Evolutionary conservation across 2,329 filamentous ascomycete species (phyloP), one percentile per base, ranked within the genome.

Genomic region (Hypoxylon sp.): DNA sequence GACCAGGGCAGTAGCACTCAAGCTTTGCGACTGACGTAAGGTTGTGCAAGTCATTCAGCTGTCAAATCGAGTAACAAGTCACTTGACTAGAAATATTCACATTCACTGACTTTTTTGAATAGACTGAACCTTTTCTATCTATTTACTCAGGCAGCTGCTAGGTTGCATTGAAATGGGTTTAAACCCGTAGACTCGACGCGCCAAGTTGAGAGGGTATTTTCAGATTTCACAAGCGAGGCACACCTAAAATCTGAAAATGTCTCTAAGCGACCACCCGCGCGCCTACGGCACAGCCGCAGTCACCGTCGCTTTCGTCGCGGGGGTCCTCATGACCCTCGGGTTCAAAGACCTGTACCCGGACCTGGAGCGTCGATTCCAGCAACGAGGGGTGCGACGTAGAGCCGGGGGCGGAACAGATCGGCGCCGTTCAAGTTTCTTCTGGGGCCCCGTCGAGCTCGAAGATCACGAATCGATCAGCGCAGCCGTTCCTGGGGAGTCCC

Each of bases 321-420:
- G 94, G 45, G 85, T 94, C 56, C 81, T 93, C 54, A 78, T 94
- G 60, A 93, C 93, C 0, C 80, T 96, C 2, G 90, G 90, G 62
- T 89, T 93, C 81, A 94, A 94, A 78, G 91, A 95, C 75, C 78
- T 94, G 37, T 94, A 94, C 73, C 89, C 91, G 0, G 90, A 93
- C 71, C 83, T 94, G 48, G 90, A 93, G 76, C 79, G 83, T 21
- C 85, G 87, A 19, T 92, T 88, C 73, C 86, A 87, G 73, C 81
- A 81, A 62, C 72, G 78, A 68, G 79, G 80, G 69, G 2, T 41
- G 3, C 76, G 76, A 61, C 60, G 67, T 55, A 39, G 16, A 50
- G 52, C 68, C 34, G 46, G 53, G 56, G 14, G 63, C 51, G 21
- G 57, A 25, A 39, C 51, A 16, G 65, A 68, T 19, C 67, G 74